Percentiles rank a stretch among this genome's conserved stretches.
Evolutionary conservation across 768 basidiomycete genomes (phyloP).

Genomic region (Chalciporus pseudorubinellus): DNA sequence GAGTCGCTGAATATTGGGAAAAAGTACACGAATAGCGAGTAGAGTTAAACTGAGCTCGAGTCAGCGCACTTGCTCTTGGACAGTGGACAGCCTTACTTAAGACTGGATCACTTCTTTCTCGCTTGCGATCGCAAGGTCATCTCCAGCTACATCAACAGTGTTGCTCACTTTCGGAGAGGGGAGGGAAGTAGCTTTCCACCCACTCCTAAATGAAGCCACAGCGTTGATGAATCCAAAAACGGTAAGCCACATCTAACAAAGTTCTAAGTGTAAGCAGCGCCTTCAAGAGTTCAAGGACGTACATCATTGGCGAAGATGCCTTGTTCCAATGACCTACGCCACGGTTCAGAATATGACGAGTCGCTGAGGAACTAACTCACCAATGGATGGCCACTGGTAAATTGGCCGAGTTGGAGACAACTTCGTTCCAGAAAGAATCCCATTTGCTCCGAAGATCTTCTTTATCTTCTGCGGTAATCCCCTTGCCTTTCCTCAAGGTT

Average conservation of each 20-base stretch:
- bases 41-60: not conserved
- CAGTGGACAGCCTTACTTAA: constrained; percentile 2
- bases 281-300: constrained; percentile 16
- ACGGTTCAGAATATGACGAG: constrained; percentile 1
- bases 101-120: constrained; percentile 13
- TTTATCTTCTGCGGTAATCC: constrained; percentile 49
- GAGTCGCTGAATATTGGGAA: not conserved
- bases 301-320: constrained; percentile 71
- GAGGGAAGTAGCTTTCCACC: constrained; percentile 66
- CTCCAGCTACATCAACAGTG: not conserved
- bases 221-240: constrained; percentile 49
- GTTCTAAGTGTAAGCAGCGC: constrained; percentile 2
- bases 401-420: constrained; percentile 70
- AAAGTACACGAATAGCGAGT: not conserved
- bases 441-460: constrained; percentile 56
- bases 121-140: not conserved
- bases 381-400: constrained; percentile 85
- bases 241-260: constrained; percentile 37
- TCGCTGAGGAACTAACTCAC: constrained; percentile 38
- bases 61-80: not conserved
- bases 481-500: constrained; percentile 57
- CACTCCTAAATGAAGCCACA: constrained; percentile 60
- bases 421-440: constrained; percentile 69
- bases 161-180: constrained; percentile 5
- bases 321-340: constrained; percentile 59